Evolutionary conservation across 2,329 filamentous ascomycete genomes (phyloP).

Genomic region (Didymosphaeria variabile): DNA sequence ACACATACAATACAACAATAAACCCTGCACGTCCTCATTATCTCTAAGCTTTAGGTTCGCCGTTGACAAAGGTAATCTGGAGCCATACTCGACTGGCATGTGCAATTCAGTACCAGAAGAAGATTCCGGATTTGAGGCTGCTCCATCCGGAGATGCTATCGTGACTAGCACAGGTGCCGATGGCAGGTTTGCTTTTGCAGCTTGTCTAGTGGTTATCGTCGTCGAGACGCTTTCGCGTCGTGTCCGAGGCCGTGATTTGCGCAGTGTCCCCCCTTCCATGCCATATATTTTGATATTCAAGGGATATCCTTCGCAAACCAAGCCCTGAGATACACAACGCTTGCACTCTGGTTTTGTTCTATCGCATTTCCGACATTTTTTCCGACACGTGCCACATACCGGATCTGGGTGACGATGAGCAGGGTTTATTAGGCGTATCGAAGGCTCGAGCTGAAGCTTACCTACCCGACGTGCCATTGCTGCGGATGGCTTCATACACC

Average conservation of each 20-base stretch:
- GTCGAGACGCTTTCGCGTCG: neutral
- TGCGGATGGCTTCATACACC: conserved; percentile 1
- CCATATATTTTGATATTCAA: conserved; percentile 24
- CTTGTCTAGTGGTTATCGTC: neutral
- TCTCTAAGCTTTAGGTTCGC: conserved; percentile 7
- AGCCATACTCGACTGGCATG: neutral
- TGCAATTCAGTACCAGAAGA: neutral
- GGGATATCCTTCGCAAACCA: conserved; percentile 26
- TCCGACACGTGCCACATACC: conserved; percentile 26
- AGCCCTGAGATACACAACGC: conserved; percentile 20
- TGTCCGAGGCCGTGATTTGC: conserved; percentile 14
- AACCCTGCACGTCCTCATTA: conserved; percentile 8
- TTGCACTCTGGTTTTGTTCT: conserved; percentile 22
- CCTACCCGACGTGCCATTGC: conserved; percentile 6
- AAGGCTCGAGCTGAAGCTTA: neutral
- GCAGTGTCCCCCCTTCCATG: conserved; percentile 13
- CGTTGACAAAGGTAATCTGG: conserved; percentile 2
- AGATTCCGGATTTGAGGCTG: neutral
- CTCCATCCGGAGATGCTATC: neutral
- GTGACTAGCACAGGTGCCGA: neutral
- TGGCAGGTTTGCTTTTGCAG: neutral
- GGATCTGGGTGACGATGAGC: conserved; percentile 19
- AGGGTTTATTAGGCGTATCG: neutral
- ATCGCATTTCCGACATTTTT: conserved; percentile 26
- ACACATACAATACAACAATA: conserved; percentile 15